Evolutionary conservation across 2,329 filamentous ascomycete genomes (phyloP).

Genomic region (Aspergillus unguis): DNA sequence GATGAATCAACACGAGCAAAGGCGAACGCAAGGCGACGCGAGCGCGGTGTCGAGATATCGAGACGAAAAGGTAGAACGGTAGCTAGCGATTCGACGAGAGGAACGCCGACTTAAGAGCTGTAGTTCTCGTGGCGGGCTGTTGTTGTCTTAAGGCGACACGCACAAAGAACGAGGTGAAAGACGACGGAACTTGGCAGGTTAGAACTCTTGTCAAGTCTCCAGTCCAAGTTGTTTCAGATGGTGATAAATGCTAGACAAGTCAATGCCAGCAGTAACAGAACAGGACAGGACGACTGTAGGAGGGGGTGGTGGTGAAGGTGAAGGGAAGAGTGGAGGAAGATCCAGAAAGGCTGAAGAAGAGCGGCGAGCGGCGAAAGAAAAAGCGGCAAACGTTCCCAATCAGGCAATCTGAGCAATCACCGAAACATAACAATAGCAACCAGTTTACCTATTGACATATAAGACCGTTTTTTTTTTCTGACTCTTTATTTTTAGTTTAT

Average conservation of each 20-base stretch:
- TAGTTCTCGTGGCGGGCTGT: constrained; percentile 17
- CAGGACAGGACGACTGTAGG: constrained; percentile 29
- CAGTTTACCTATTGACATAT: too few species aligned
- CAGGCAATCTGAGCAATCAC: neutral
- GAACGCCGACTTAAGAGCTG: constrained; percentile 6
- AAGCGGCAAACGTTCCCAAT: constrained; percentile 10
- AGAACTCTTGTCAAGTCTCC: constrained; percentile 23
- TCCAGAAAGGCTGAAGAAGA: constrained; percentile 2
- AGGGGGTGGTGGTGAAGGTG: constrained; percentile 23
- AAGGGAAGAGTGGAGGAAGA: constrained; percentile 21
- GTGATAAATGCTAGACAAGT: constrained; percentile 47
- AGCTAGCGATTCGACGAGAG: constrained; percentile 1
- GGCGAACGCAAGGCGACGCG: neutral
- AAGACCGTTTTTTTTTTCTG: too few species aligned
- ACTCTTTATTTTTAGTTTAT: too few species aligned
- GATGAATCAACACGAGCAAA: constrained; percentile 9
- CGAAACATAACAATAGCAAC: too few species aligned
- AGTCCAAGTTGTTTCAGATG: constrained; percentile 27
- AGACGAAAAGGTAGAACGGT: neutral
- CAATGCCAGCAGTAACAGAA: constrained; percentile 47
- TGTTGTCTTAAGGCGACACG: constrained; percentile 19
- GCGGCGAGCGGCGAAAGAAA: constrained; percentile 18
- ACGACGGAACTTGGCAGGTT: constrained; percentile 18
- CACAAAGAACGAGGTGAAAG: constrained; percentile 22
- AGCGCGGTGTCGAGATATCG: neutral